phyloP scores from a whole-genome alignment of 2,329 filamentous ascomycete genomes.

The Exophiala lecanii-corni region DNA sequence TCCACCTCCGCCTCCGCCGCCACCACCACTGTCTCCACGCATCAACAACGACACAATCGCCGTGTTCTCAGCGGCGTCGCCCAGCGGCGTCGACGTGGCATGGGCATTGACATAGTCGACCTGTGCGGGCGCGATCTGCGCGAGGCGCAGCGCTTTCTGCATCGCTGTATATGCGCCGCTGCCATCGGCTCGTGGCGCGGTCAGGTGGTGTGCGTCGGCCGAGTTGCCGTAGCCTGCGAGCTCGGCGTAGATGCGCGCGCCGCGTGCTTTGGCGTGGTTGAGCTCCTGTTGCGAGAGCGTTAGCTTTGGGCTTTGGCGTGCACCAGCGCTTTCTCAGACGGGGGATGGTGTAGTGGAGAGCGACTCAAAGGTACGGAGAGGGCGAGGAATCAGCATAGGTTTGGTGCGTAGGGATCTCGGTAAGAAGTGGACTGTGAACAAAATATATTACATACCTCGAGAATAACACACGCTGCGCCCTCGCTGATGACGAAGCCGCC shows the following conservation, averaged over 20 bases:
- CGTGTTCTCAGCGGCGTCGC: conserved; percentile 80
- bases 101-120: conserved; percentile 96
- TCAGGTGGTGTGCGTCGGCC: conserved; percentile 90
- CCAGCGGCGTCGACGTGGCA: conserved; percentile 63
- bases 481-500: conserved; percentile 90
- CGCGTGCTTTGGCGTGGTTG: conserved; percentile 75
- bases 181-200: conserved; percentile 78
- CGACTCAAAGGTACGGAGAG: too few species aligned
- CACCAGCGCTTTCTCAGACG: too few species aligned
- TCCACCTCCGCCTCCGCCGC: conserved; percentile 68
- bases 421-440: too few species aligned
- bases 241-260: conserved; percentile 82
- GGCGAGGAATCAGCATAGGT: too few species aligned
- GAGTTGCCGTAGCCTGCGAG: conserved; percentile 84
- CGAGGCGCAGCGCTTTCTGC: conserved; percentile 73
- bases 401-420: too few species aligned
- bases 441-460: conserved; percentile 55
- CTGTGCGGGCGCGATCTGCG: conserved; percentile 60
- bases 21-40: too few species aligned
- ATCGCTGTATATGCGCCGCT: conserved; percentile 78
- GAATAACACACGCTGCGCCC: conserved; percentile 78
- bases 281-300: too few species aligned
- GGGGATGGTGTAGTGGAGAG: too few species aligned
- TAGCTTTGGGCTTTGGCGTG: too few species aligned
- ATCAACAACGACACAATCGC: conserved; percentile 77